A percentile compares a stretch with the other conserved stretches of the same genome.
Conservation (phyloP, 805 yeast genomes). For the Ogataea haglerorum region DNA sequence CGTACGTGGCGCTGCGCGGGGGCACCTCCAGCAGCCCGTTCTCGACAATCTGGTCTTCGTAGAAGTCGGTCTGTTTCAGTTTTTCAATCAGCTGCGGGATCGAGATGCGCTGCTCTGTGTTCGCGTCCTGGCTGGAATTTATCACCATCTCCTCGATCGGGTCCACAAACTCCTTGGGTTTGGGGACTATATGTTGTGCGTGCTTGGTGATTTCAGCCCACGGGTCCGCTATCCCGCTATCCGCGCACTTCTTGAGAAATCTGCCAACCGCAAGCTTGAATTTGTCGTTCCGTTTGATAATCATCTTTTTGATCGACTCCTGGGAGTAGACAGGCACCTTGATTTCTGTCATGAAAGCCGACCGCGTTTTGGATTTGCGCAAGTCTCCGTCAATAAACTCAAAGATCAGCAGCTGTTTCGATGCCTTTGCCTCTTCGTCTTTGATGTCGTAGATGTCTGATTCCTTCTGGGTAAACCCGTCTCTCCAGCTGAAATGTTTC, state of each 20-base stretch:
- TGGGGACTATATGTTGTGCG: conserved; percentile 44
- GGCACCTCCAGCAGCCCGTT: conserved; percentile 44
- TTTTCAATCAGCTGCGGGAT: conserved; percentile 42
- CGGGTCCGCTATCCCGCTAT: conserved; percentile 36
- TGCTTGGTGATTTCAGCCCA: conserved; percentile 36
- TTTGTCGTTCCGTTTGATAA: conserved; percentile 51
- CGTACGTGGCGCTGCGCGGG: conserved; percentile 43
- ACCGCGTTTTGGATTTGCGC: conserved; percentile 45
- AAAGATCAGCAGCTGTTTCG: conserved; percentile 61
- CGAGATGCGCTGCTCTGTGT: conserved; percentile 35
- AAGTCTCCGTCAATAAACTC: conserved; percentile 71
- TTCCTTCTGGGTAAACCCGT: conserved; percentile 57
- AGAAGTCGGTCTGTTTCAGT: conserved; percentile 47
- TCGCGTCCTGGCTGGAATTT: conserved; percentile 15
- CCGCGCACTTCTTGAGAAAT: conserved; percentile 36
- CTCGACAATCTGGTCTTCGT: conserved; percentile 60
- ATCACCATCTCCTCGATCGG: conserved; percentile 59
- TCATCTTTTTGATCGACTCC: conserved; percentile 57
- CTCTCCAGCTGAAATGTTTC: conserved; percentile 39
- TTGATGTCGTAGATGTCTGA: conserved; percentile 50
- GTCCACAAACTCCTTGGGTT: conserved; percentile 47
- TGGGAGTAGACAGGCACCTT: conserved; percentile 49
- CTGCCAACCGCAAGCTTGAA: conserved; percentile 41
- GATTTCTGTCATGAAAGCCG: conserved; percentile 41
- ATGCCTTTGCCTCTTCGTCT: conserved; percentile 32